Percentiles rank a stretch among this genome's conserved stretches.
These are phyloP conservation scores for Crucibulum laeve DNA, from an alignment of 768 basidiomycete species.

Conservation along the genomic window DNA sequence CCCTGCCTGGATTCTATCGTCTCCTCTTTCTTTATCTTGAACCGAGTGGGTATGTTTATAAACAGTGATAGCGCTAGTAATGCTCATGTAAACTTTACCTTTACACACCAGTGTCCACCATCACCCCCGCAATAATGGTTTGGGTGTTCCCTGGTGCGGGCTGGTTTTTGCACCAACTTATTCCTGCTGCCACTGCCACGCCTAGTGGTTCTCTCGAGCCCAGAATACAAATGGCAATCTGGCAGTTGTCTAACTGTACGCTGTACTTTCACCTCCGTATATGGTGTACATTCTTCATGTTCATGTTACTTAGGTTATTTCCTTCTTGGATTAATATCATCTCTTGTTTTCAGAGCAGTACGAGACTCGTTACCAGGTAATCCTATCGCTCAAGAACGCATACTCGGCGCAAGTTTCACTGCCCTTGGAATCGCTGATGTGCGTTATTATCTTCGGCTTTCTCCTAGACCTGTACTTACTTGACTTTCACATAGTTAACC, in stretches of 20 bases:
- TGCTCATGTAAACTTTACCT: neutral
- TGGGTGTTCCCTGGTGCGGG: constrained; percentile 50
- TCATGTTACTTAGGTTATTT: constrained; percentile 45
- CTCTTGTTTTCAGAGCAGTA: constrained; percentile 63
- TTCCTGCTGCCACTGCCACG: constrained; percentile 31
- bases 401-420: constrained; percentile 57
- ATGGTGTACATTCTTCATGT: neutral
- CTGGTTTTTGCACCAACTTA: constrained; percentile 59
- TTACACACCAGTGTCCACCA: constrained; percentile 38
- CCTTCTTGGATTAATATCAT: constrained; percentile 59
- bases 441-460: neutral
- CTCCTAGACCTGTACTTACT: neutral
- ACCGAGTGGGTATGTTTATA: constrained; percentile 32
- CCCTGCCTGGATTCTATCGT: constrained; percentile 53
- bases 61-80: neutral
- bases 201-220: constrained; percentile 30
- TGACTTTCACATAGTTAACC: neutral
- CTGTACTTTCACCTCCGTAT: neutral
- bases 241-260: constrained; percentile 60
- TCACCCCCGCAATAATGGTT: constrained; percentile 43
- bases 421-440: constrained; percentile 65
- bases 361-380: constrained; percentile 55
- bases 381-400: constrained; percentile 60
- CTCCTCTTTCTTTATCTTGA: constrained; percentile 55
- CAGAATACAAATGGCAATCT: constrained; percentile 49